Conservation (phyloP, 192 early-diverging fungal species). For the Bifiguratus adelaidae region DNA sequence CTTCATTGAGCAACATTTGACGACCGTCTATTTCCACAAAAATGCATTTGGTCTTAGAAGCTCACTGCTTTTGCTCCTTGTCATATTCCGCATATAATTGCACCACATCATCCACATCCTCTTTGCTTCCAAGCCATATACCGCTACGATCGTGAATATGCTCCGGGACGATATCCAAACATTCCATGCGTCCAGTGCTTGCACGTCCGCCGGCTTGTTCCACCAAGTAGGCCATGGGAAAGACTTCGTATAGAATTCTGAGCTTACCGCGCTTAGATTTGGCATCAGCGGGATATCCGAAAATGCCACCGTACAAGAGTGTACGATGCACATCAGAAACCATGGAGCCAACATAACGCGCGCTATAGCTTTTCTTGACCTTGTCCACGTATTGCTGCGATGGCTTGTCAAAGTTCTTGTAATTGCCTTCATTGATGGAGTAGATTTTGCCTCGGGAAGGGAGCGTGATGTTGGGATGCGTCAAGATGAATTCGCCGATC, state of each 20-base stretch:
- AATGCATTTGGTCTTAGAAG: too few relatives aligned
- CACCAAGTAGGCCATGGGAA: slow-evolving; percentile 93
- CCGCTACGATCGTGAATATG: slow-evolving; percentile 84
- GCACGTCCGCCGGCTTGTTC: slow-evolving; percentile 97
- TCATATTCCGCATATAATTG: slow-evolving; percentile 38
- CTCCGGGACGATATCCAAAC: slow-evolving; percentile 80
- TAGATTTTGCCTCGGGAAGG: slow-evolving; percentile 88
- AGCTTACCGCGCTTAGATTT: slow-evolving; percentile 85
- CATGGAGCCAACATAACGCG: slow-evolving; percentile 97
- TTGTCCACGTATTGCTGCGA: slow-evolving; percentile 82
- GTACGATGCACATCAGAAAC: slow-evolving; percentile 98
- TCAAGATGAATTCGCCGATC: slow-evolving; percentile 96
- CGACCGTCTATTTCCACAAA: too few relatives aligned
- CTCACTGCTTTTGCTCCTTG: too few relatives aligned
- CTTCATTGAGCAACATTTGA: too few relatives aligned
- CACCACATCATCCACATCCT: slow-evolving; percentile 86
- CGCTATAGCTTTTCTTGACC: slow-evolving; percentile 89
- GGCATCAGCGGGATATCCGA: slow-evolving; percentile 74
- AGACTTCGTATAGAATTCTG: slow-evolving; percentile 94
- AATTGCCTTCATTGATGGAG: slow-evolving; percentile 97
- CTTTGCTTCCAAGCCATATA: slow-evolving; percentile 83
- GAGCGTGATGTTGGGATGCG: slow-evolving; percentile 76
- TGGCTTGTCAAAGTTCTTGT: slow-evolving; percentile 79
- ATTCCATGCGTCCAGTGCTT: slow-evolving; percentile 66
- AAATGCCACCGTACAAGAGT: slow-evolving; percentile 83